phyloP scores from a whole-genome alignment of 306 rosid genomes.

The Macrotyloma uniflorum region DNA sequence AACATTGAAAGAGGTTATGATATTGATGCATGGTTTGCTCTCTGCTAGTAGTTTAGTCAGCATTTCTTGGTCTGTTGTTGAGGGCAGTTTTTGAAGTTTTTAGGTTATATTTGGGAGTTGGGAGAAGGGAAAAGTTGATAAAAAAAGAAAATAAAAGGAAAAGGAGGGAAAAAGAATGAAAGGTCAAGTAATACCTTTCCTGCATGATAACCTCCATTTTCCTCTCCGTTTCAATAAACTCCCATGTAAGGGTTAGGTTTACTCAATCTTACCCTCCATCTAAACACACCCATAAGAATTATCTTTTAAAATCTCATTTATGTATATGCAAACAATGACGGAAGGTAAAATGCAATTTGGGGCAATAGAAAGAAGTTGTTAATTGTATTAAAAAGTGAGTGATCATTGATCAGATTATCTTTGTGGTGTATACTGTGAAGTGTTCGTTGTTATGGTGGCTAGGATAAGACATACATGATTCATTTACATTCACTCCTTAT shows the following conservation, averaged over 20 bases:
- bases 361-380: neutral
- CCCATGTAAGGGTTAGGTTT: constrained; percentile 4
- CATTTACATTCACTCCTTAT: neutral
- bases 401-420: constrained; percentile 7
- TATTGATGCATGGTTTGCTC: no score
- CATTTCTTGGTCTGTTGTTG: neutral
- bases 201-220: constrained; percentile 10
- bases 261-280: constrained; percentile 16
- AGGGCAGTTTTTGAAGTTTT: neutral
- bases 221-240: neutral
- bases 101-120: neutral
- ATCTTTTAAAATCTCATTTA: neutral
- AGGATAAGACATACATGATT: neutral
- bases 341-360: neutral
- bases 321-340: neutral
- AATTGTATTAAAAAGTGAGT: constrained; percentile 2
- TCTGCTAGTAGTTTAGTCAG: neutral
- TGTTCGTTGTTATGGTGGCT: constrained; percentile 25
- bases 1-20: no score
- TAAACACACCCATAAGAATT: constrained; percentile 4
- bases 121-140: neutral
- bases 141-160: neutral
- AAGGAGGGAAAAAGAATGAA: neutral
- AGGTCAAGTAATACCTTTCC: neutral
- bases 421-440: constrained; percentile 9